Evolutionary conservation across 2,329 filamentous ascomycete genomes (phyloP), one percentile per base, ranked within the genome.

Genomic region (Pseudocercospora vitis): DNA sequence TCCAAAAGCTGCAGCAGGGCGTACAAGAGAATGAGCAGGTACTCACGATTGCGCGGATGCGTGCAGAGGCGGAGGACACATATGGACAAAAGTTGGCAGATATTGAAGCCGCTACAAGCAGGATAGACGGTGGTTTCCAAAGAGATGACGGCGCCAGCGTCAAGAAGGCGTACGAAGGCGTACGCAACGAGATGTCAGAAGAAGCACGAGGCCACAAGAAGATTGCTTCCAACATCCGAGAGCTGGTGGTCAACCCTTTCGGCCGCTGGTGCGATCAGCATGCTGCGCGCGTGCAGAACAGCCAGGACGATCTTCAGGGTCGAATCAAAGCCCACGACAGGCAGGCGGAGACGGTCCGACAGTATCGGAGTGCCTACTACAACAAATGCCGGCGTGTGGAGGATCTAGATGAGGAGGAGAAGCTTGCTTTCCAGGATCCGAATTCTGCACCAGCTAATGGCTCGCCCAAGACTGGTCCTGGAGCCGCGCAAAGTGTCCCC

Each of bases 381-480:
- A 99, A 97, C 79, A 99, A 97, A 75, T 99, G 94, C 71, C 87
- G 95, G 46, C 78, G 96, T 58, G 87, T 97, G 5, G 95, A 99
- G 71, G 94, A 99, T 69, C 76, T 97, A 56, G 94, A 99, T 71
- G 94, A 99, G 74, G 95, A 99, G 77, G 96, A 96, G 72, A 97
- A 99, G 74, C 81, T 99, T 51, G 94, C 91, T 32, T 99, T 99
- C 74, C 91, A 96, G 71, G 90, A 91, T 61, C 90, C 91, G 4
- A 78, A 81, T 57, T 78, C 70, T 48, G 73, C 79, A 57, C 70
- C 67, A 14, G 68, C 71, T 7, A 61, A 65, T 5, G 70, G 73
- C 65, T 79, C 81, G 70, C 74, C 78, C 51, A 71, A 78, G 68
- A 62, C 79, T 58, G 56, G 35, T 7, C 42, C 42, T 45, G 42